Evolutionary conservation across 192 early-diverging fungal genomes (phyloP).

Genomic region (Backusella psychrophila): DNA sequence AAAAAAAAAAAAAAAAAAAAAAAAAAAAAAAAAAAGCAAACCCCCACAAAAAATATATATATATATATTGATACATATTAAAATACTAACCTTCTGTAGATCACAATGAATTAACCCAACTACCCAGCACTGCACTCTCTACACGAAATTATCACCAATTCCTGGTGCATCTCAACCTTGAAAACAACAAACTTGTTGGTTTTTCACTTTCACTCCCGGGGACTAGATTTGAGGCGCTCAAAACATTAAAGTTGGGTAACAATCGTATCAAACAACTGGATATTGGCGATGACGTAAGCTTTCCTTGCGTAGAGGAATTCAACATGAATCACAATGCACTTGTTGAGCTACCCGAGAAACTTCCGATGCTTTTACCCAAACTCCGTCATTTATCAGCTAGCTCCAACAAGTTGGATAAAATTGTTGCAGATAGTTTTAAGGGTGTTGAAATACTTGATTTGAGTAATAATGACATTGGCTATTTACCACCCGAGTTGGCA

Average conservation of each 20-base stretch:
- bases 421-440: constrained; percentile 43
- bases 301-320: constrained; percentile 45
- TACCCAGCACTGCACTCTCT: constrained; percentile 13
- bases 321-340: constrained; percentile 32
- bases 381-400: constrained; percentile 38
- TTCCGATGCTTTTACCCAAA: constrained; percentile 42
- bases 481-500: constrained; percentile 51
- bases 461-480: constrained; percentile 52
- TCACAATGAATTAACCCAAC: constrained; percentile 33
- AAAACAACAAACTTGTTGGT: constrained; percentile 47
- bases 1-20: background rate
- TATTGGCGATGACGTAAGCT: constrained; percentile 10
- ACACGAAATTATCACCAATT: background rate
- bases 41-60: background rate
- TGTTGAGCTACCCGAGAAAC: constrained; percentile 33
- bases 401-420: constrained; percentile 40
- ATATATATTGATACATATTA: background rate
- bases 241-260: constrained; percentile 42
- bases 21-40: background rate
- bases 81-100: constrained; percentile 7
- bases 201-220: constrained; percentile 37
- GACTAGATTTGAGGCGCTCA: constrained; percentile 34
- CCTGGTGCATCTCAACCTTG: constrained; percentile 45
- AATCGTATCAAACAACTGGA: constrained; percentile 39
- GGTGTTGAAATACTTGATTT: constrained; percentile 43